Conservation (phyloP, 148 eudicot genomes). For the Camellia granthamiana region DNA sequence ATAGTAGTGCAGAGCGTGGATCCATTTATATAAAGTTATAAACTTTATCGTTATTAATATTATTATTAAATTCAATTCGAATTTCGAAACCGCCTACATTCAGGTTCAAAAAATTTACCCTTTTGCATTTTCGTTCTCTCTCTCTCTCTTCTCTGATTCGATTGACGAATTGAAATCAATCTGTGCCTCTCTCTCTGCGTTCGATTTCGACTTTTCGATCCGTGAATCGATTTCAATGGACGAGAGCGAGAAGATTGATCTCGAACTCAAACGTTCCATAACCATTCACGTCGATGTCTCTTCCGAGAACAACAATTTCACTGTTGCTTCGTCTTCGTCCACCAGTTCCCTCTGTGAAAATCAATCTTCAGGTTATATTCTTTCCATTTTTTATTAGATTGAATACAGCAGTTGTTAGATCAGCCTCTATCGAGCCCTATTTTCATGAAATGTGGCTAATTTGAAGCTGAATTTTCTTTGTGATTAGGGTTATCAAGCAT, state of each 20-base stretch:
- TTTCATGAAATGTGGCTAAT: not conserved
- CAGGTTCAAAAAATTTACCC: conserved; percentile 3
- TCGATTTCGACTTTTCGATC: not conserved
- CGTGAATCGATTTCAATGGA: not conserved
- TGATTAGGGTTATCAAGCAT: not conserved
- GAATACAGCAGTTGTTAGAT: not conserved
- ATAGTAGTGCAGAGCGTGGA: too few species aligned
- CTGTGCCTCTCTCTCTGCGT: not conserved
- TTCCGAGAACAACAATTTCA: not conserved
- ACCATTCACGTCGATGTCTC: not conserved
- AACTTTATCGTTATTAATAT: too few species aligned
- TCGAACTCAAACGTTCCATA: not conserved
- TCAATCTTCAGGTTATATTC: not conserved
- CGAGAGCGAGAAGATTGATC: conserved; percentile 4
- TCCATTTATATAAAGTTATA: too few species aligned
- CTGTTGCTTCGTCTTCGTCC: not conserved
- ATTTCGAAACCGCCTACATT: conserved; percentile 15
- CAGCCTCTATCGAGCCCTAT: not conserved
- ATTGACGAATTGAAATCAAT: not conserved
- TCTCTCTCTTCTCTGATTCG: not conserved
- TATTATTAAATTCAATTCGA: not conserved
- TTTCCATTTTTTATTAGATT: not conserved
- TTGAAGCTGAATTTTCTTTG: not conserved
- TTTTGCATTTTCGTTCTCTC: not conserved
- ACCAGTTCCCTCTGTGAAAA: not conserved